These are phyloP conservation scores for Miscanthus lutarioriparius DNA, from an alignment of 176 grass and related monocot species.

Conservation along the genomic window DNA sequence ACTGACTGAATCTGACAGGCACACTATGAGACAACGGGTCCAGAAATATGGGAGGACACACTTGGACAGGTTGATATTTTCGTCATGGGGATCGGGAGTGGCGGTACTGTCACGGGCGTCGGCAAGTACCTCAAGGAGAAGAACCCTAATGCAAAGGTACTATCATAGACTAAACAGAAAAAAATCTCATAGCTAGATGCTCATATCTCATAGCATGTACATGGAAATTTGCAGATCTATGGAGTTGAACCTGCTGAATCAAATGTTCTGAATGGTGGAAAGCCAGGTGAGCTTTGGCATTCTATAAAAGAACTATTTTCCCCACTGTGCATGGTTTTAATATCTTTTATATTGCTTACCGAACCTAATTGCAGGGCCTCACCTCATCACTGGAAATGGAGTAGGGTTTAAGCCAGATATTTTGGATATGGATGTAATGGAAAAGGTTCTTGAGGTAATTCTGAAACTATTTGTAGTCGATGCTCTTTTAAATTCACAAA, in stretches of 20 bases:
- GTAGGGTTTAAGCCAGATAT: conserved; percentile 95
- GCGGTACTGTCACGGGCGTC: conserved; percentile 11
- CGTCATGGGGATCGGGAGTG: conserved; percentile 80
- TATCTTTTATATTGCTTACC: background rate
- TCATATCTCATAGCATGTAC: background rate
- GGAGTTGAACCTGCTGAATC: conserved; percentile 48
- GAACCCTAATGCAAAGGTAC: conserved; percentile 50
- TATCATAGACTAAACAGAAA: background rate
- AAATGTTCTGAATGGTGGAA: conserved; percentile 55
- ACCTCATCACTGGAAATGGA: conserved; percentile 93
- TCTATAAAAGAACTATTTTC: background rate
- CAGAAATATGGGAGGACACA: conserved; percentile 91
- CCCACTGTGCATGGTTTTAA: background rate
- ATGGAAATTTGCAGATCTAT: conserved; percentile 38
- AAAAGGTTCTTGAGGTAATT: conserved; percentile 84
- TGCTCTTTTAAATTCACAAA: background rate
- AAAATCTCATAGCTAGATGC: background rate
- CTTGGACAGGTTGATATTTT: conserved; percentile 90
- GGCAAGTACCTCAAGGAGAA: conserved; percentile 56
- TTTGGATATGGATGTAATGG: conserved; percentile 95
- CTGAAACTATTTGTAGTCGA: background rate
- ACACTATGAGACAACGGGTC: conserved; percentile 86
- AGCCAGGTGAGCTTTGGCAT: conserved; percentile 35
- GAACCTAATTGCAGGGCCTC: conserved; percentile 58
- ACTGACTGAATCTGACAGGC: conserved; percentile 28